Evolutionary conservation across 495 filamentous ascomycete species (phyloP), one percentile per base, ranked within the genome.

Genomic region (Podospora pseudocomata): DNA sequence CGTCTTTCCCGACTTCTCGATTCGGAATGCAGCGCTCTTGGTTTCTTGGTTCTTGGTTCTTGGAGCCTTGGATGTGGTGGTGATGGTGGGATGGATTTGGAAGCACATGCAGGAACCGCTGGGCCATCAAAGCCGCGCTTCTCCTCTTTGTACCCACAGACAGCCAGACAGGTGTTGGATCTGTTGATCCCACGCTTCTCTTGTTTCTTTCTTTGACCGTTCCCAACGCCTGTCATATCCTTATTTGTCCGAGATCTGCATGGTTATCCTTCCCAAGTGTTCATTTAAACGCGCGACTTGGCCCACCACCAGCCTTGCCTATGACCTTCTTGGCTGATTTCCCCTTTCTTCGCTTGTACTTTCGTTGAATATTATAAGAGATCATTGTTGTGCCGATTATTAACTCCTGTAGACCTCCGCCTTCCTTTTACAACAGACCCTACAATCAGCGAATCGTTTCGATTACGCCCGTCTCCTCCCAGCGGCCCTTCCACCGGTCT

Each of bases 231-330:
- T 49, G 39, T 49, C 39, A 49, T 49, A 49, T 49, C 39, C 39
- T 49, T 3, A 13, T 49, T 49, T 49, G 39, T 58, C 63, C 59
- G 67, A 65, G 70, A 71, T 71, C 70, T 68, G 67, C 70, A 67
- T 67, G 66, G 61, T 20, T 18, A 63, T 63, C 27, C 18, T 28
- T 63, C 20, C 19, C 27, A 63, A 7, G 61, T 20, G 9, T 71
- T 65, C 64, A 63, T 64, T 71, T 68, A 71, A 67, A 64, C 63
- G 28, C 67, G 68, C 66, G 66, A 61, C 63, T 66, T 65, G 67
- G 64, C 70, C 70, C 67, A 60, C 66, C 64, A 60, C 63, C 15
- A 49, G 39, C 55, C 55, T 59, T 62, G 56, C 61, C n/a, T 54
- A 6, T 23, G 39, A 34, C 26, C 19, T 67, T 26, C 62, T 66